Percentiles rank a stretch among this genome's conserved stretches.
Conservation (phyloP, 2,329 filamentous ascomycete genomes). For the Diaporthe amygdali region DNA sequence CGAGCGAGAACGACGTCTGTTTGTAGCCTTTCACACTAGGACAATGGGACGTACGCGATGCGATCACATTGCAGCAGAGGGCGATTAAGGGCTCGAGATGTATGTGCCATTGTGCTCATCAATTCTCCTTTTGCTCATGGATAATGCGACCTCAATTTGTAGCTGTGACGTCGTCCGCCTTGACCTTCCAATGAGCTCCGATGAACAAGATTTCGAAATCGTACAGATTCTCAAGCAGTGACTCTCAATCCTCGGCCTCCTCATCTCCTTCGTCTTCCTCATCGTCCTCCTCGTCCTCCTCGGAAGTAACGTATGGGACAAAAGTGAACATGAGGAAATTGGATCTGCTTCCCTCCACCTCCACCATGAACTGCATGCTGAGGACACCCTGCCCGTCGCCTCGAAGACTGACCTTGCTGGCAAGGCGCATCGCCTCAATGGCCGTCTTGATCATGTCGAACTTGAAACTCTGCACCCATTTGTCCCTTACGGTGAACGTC, state of each 20-base stretch:
- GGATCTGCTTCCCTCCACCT: conserved; percentile 72
- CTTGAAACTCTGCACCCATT: conserved; percentile 77
- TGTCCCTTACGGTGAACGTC: conserved; percentile 69
- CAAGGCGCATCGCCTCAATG: conserved; percentile 88
- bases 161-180: neutral
- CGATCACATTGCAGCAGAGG: neutral
- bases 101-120: neutral
- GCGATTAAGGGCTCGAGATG: neutral
- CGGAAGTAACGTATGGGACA: conserved; percentile 71
- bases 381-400: conserved; percentile 89
- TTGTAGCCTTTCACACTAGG: neutral
- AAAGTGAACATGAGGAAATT: conserved; percentile 86
- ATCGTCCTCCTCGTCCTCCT: conserved; percentile 59
- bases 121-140: neutral
- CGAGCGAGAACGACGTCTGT: neutral
- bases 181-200: neutral
- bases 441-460: conserved; percentile 87
- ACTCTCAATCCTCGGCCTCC: conserved; percentile 31
- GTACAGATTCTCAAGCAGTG: conserved; percentile 1
- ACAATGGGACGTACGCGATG: no score
- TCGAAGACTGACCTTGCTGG: conserved; percentile 89
- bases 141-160: neutral
- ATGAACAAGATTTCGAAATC: neutral
- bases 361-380: conserved; percentile 95
- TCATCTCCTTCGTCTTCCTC: conserved; percentile 39